Percentiles rank a stretch among this genome's conserved stretches.
Conservation (phyloP, 1,284 basidiomycete genomes). For the Tetrapyrgos nigripes region DNA sequence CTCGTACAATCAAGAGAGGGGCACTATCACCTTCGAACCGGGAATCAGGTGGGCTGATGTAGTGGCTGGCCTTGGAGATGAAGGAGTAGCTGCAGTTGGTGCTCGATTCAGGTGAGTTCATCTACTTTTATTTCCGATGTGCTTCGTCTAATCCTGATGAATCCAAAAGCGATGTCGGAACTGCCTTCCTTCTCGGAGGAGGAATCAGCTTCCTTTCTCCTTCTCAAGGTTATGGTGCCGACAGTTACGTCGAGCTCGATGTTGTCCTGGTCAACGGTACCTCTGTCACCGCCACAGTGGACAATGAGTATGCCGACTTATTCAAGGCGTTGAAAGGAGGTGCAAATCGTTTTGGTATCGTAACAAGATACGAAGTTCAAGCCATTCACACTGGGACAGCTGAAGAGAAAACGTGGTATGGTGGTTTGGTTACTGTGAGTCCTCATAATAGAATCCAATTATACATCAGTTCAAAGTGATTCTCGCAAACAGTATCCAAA, state of each 20-base stretch:
- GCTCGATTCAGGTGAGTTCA: slow-evolving; percentile 38
- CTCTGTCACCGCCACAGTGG: slow-evolving; percentile 43
- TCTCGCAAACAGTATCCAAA: slow-evolving; percentile 17
- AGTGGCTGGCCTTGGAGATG: slow-evolving; percentile 33
- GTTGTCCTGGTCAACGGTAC: slow-evolving; percentile 45
- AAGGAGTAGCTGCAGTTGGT: slow-evolving; percentile 42
- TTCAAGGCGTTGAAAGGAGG: slow-evolving; percentile 49
- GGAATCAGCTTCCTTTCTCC: slow-evolving; percentile 25
- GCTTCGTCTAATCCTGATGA: neutral
- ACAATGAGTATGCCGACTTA: slow-evolving; percentile 43
- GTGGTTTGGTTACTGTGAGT: slow-evolving; percentile 41
- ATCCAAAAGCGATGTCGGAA: slow-evolving; percentile 17
- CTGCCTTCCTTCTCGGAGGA: slow-evolving; percentile 25
- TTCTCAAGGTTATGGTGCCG: slow-evolving; percentile 19
- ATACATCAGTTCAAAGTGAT: neutral
- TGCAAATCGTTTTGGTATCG: slow-evolving; percentile 48
- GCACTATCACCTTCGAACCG: slow-evolving; percentile 43
- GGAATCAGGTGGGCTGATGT: slow-evolving; percentile 46
- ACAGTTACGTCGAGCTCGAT: slow-evolving; percentile 20
- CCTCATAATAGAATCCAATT: neutral
- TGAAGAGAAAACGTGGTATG: slow-evolving; percentile 42
- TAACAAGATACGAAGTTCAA: slow-evolving; percentile 44
- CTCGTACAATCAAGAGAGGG: slow-evolving; percentile 36
- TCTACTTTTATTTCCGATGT: neutral
- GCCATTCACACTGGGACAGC: slow-evolving; percentile 41